These are phyloP conservation scores for Viola pubescens DNA, from an alignment of 441 rosid genomes.

Conservation along the genomic window DNA sequence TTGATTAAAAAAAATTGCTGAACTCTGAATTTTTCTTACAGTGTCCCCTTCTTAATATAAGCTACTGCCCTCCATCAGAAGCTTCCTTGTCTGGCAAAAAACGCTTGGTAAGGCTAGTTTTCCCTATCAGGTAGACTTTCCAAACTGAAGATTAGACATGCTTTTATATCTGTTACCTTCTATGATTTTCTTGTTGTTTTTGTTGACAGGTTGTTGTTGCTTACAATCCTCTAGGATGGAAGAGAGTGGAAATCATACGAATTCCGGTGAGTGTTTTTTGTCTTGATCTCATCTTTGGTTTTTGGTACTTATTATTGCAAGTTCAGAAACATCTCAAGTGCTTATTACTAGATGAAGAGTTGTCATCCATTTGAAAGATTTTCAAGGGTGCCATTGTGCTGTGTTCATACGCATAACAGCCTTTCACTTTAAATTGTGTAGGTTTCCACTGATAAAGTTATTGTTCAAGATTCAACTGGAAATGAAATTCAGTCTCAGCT, in stretches of 20 bases:
- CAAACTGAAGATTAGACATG: slow-evolving; percentile 10
- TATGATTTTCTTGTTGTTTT: slow-evolving; percentile 12
- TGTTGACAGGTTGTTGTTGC: slow-evolving; percentile 49
- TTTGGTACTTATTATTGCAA: slow-evolving; percentile 1
- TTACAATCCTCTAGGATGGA: slow-evolving; percentile 93
- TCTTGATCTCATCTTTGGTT: slow-evolving; percentile 8
- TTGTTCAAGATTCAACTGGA: slow-evolving; percentile 72
- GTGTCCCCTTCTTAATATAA: slow-evolving; percentile 93
- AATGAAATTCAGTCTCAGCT: slow-evolving; percentile 74
- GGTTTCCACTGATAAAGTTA: slow-evolving; percentile 57
- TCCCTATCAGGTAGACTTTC: slow-evolving; percentile 4
- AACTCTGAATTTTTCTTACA: slow-evolving; percentile 29
- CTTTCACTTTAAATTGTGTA: slow-evolving; percentile 8
- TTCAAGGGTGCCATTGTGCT: too few species aligned
- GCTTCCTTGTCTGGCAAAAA: slow-evolving; percentile 47
- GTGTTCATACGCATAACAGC: too few species aligned
- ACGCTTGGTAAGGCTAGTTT: slow-evolving; percentile 48
- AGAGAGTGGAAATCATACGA: slow-evolving; percentile 71
- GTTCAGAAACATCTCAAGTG: slow-evolving; percentile 8
- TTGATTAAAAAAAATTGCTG: slow-evolving; percentile 5
- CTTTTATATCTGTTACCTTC: slow-evolving; percentile 14
- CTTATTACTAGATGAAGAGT: background rate
- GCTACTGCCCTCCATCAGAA: slow-evolving; percentile 88
- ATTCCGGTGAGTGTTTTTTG: slow-evolving; percentile 59
- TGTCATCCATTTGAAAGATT: too few species aligned